These are phyloP conservation scores for Chimonanthus praecox DNA, from an alignment of 164 flowering plant species.

Conservation along the genomic window DNA sequence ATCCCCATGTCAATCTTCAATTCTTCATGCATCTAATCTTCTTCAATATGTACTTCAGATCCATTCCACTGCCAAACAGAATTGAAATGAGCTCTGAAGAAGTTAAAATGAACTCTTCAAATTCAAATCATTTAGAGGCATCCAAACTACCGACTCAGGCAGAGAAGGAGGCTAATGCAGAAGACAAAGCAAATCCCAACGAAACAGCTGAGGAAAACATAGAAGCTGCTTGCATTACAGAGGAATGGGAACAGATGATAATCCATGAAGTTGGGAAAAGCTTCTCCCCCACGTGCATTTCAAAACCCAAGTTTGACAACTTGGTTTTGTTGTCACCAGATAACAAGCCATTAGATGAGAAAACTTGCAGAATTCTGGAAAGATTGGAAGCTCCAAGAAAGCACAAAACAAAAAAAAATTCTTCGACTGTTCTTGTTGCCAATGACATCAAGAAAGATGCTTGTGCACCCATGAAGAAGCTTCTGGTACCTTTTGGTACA, in stretches of 20 bases:
- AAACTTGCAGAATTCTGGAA: slow-evolving; percentile 81
- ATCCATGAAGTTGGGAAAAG: slow-evolving; percentile 39
- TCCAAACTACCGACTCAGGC: slow-evolving; percentile 12
- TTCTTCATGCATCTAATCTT: background rate
- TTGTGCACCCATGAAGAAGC: slow-evolving; percentile 35
- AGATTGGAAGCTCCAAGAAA: slow-evolving; percentile 69
- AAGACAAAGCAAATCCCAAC: slow-evolving; percentile 6
- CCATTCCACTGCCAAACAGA: slow-evolving; percentile 28
- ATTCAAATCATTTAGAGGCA: slow-evolving; percentile 12
- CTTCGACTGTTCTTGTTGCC: slow-evolving; percentile 24
- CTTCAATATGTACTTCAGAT: slow-evolving; percentile 25
- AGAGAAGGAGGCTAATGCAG: slow-evolving; percentile 3
- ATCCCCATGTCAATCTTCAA: background rate
- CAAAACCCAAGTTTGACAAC: slow-evolving; percentile 27
- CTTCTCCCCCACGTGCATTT: slow-evolving; percentile 29
- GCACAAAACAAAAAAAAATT: slow-evolving; percentile 31
- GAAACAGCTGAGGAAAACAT: slow-evolving; percentile 15
- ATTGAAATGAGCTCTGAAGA: slow-evolving; percentile 15
- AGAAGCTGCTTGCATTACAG: slow-evolving; percentile 24
- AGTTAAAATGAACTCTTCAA: slow-evolving; percentile 12
- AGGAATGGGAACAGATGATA: slow-evolving; percentile 80
- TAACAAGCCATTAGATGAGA: slow-evolving; percentile 43
- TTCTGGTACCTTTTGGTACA: slow-evolving; percentile 36
- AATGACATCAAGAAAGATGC: slow-evolving; percentile 17
- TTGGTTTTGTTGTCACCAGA: slow-evolving; percentile 25